Conservation (phyloP, 2,329 filamentous ascomycete genomes). For the Arachnomyces sp. region DNA sequence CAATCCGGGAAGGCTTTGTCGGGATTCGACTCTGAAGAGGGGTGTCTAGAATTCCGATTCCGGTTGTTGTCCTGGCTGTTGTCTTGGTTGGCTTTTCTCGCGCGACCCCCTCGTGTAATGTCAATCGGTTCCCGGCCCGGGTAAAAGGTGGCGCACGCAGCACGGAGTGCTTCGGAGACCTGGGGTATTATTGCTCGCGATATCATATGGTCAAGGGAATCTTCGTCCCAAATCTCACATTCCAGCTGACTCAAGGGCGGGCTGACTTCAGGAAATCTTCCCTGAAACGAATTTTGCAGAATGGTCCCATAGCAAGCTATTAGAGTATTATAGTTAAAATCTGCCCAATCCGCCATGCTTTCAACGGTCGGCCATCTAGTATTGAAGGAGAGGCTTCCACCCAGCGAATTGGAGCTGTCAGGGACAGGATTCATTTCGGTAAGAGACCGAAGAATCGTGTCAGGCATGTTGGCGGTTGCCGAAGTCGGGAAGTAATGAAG, state of each 20-base stretch:
- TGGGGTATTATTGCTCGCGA: constrained; percentile 2
- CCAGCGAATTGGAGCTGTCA: not conserved
- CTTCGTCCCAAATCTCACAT: constrained; percentile 7
- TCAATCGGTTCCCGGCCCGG: not conserved
- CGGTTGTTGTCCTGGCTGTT: too few species aligned
- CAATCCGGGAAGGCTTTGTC: constrained; percentile 3
- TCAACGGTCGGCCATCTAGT: not conserved
- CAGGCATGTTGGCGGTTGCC: constrained; percentile 2
- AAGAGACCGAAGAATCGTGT: constrained; percentile 8
- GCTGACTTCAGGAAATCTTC: not conserved
- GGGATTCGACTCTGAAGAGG: not conserved
- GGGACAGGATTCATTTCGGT: constrained; percentile 6
- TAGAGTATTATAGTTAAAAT: constrained; percentile 8
- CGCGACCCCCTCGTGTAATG: constrained; percentile 7
- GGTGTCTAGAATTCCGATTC: too few species aligned
- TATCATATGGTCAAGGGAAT: constrained; percentile 8
- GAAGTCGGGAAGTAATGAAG: too few species aligned
- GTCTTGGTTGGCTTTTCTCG: not conserved
- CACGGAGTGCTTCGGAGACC: constrained; percentile 2
- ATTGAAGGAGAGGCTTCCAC: constrained; percentile 2
- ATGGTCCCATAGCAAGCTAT: constrained; percentile 6
- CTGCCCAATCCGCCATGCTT: not conserved
- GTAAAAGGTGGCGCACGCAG: constrained; percentile 1
- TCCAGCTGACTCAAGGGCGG: constrained; percentile 2
- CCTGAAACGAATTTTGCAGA: not conserved